These are phyloP conservation scores for Starmerella etchellsii DNA, from an alignment of 805 yeast species.

Conservation along the genomic window DNA sequence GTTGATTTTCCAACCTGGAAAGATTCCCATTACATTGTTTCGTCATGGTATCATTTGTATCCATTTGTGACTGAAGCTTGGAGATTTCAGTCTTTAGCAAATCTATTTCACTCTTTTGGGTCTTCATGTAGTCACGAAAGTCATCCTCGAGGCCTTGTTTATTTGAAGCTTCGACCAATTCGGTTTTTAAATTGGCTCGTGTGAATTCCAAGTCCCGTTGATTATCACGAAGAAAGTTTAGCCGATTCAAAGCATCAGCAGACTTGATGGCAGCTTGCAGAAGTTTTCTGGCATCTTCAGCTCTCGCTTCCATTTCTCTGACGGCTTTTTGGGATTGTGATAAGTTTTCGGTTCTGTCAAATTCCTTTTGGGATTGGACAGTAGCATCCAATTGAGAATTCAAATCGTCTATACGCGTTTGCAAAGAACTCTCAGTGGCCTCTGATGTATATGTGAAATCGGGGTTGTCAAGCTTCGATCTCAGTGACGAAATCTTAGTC, in stretches of 20 bases:
- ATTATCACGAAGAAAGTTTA: conserved; percentile 9
- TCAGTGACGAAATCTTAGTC: too few species aligned
- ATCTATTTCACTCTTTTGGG: not conserved
- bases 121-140: not conserved
- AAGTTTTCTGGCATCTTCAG: conserved; percentile 1
- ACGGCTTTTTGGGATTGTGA: not conserved
- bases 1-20: not conserved
- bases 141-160: not conserved
- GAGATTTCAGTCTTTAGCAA: not conserved
- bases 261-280: conserved; percentile 14
- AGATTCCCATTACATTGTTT: not conserved
- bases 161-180: not conserved
- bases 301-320: not conserved
- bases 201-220: not conserved
- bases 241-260: conserved; percentile 9
- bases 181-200: not conserved
- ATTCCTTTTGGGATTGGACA: not conserved
- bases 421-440: not conserved
- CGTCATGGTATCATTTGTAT: not conserved
- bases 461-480: too few species aligned
- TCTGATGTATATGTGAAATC: too few species aligned
- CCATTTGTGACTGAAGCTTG: not conserved
- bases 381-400: not conserved
- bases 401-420: not conserved
- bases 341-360: not conserved